Percentiles rank a stretch among this genome's conserved stretches.
These are phyloP conservation scores for Aspergillus sp. DNA, from an alignment of 2,329 filamentous ascomycete genomes.

Conservation along the genomic window DNA sequence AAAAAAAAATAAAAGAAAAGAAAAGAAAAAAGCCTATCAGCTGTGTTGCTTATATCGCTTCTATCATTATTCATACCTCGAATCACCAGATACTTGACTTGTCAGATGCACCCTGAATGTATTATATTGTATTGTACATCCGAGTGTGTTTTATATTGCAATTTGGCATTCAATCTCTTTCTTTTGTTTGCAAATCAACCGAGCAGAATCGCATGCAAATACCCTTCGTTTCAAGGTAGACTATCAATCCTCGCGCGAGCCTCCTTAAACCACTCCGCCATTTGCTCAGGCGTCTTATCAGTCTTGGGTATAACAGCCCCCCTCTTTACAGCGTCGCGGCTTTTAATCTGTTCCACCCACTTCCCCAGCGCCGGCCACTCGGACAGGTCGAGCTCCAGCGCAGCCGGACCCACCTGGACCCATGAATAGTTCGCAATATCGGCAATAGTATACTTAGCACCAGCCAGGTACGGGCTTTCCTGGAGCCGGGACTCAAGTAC, in stretches of 20 bases:
- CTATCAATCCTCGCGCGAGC: neutral
- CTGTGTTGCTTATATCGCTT: no score
- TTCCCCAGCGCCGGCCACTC: conserved; percentile 34
- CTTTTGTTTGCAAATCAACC: no score
- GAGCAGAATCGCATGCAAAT: no score
- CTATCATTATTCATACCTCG: no score
- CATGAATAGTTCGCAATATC: conserved; percentile 49
- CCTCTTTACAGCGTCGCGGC: conserved; percentile 31
- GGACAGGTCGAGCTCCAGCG: conserved; percentile 30
- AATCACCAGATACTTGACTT: no score
- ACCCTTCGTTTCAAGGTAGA: no score
- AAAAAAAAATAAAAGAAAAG: no score
- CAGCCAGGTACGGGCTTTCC: conserved; percentile 46
- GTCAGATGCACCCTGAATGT: no score
- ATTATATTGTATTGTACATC: no score
- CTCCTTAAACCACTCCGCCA: neutral
- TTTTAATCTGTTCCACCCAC: conserved; percentile 30
- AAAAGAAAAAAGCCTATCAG: no score
- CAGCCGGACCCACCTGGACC: conserved; percentile 29
- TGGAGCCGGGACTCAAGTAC: conserved; percentile 46
- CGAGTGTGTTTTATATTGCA: no score
- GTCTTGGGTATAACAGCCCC: conserved; percentile 6
- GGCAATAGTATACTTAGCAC: conserved; percentile 49
- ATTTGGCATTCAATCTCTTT: no score
- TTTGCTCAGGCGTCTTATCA: neutral